These are phyloP conservation scores for Aspergillus puulaauensis DNA, from an alignment of 2,329 filamentous ascomycete species.

Conservation along the genomic window DNA sequence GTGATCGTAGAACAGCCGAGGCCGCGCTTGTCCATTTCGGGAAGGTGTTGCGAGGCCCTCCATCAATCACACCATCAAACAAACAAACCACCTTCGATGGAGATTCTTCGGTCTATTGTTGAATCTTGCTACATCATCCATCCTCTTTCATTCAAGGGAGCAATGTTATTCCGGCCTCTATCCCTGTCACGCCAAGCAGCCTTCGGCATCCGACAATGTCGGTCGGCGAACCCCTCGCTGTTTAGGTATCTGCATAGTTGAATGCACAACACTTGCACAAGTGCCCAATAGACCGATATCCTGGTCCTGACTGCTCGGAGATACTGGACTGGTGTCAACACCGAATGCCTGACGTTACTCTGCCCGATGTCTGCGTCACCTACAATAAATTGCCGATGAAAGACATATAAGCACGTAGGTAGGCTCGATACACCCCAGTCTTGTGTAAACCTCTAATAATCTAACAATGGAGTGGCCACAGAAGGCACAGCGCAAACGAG, in stretches of 20 bases:
- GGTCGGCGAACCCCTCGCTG: background rate
- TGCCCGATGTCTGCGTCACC: background rate
- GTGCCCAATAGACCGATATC: background rate
- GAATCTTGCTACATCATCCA: no score
- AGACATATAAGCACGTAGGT: background rate
- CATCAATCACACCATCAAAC: background rate
- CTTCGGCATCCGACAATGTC: background rate
- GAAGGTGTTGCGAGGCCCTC: conserved; percentile 3
- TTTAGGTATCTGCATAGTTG: no score
- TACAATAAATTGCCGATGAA: background rate
- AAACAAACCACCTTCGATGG: no score
- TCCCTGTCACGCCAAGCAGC: background rate
- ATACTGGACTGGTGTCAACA: background rate
- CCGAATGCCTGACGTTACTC: background rate
- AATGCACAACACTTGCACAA: background rate
- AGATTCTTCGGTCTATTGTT: no score
- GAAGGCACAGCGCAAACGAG: conserved; percentile 10
- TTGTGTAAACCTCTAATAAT: background rate
- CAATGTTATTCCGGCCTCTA: no score
- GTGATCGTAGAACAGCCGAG: no score
- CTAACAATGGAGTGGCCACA: conserved; percentile 6
- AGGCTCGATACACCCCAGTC: no score
- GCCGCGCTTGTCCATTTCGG: background rate
- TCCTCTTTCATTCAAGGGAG: no score
- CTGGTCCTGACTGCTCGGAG: background rate